Evolutionary conservation across 1,284 basidiomycete genomes (phyloP).

Genomic region (Anthracocystis walkeri): DNA sequence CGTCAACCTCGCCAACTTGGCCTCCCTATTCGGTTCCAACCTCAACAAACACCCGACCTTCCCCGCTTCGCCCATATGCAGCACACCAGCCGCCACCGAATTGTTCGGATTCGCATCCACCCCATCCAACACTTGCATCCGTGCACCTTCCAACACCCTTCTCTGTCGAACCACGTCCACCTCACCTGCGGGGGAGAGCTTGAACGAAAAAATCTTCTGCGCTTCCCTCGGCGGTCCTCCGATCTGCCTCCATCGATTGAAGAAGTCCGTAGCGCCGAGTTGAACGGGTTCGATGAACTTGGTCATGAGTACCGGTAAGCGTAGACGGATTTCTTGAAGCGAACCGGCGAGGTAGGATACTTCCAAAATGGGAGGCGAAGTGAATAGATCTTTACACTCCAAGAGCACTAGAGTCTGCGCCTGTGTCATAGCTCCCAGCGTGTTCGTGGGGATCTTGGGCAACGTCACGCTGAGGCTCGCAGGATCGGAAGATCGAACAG

Average conservation of each 20-base stretch:
- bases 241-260: slow-evolving; percentile 97
- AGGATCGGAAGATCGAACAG: slow-evolving; percentile 76
- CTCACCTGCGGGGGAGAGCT: slow-evolving; percentile 75
- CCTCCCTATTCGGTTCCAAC: slow-evolving; percentile 92
- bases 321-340: slow-evolving; percentile 85
- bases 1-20: slow-evolving; percentile 93
- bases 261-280: slow-evolving; percentile 85
- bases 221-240: slow-evolving; percentile 90
- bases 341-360: slow-evolving; percentile 93
- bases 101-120: slow-evolving; percentile 77
- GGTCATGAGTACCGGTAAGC: slow-evolving; percentile 85
- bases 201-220: slow-evolving; percentile 86
- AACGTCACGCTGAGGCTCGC: slow-evolving; percentile 83
- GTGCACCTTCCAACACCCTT: slow-evolving; percentile 81
- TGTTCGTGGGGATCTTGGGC: slow-evolving; percentile 85
- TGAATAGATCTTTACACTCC: slow-evolving; percentile 91
- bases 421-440: slow-evolving; percentile 84
- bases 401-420: slow-evolving; percentile 91
- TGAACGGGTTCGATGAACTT: slow-evolving; percentile 95
- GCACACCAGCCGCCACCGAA: slow-evolving; percentile 88
- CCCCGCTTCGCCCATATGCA: slow-evolving; percentile 86
- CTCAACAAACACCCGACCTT: slow-evolving; percentile 95
- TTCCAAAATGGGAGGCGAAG: slow-evolving; percentile 81
- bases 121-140: slow-evolving; percentile 80
- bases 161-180: slow-evolving; percentile 81